Evolutionary conservation across 345 rosid species (phyloP), one percentile per base, ranked within the genome.

Genomic region (Acer yangbiense): DNA sequence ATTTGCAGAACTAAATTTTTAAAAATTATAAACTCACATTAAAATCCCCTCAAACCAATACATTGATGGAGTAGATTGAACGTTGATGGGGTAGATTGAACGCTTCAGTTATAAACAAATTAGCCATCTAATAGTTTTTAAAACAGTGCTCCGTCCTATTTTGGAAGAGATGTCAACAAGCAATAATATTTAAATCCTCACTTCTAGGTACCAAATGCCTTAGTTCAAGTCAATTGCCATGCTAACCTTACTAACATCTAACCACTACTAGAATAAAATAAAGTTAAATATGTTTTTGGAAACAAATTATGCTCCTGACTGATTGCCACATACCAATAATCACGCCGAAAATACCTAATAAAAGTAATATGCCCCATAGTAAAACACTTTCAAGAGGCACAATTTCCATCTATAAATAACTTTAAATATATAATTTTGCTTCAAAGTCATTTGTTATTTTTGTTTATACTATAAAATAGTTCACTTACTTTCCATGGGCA

Each of bases 401-500:
- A 52, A 27, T 20, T 70, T 54, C 32, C 52, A 20, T 64, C 11
- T n/a, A 41, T 21, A 58, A 60, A 58, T 20, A n/a, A 60, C 41
- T 58, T n/a, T 61, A 39, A 60, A 60, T 41, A 73, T 58, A 60
- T n/a, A 29, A 35, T 72, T 55, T 39, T 74, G 43, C 25, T 73
- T 73, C 63, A 12, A 57, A 43, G 55, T 18, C 48, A 64, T 9
- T 18, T 23, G 35, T 64, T 46, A 64, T 14, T 74, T 44, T 48
- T 14, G 70, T 64, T 44, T 9, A 54, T 46, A 63, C n/a, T 44
- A 63, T 50, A 29, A 17, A 62, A 44, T 43, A 29, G 18, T 25
- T 65, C 52, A 86, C 98, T 82, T 80, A 95, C 99, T 90, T 92
- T 82, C 99, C 98, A 18, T 95, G 99, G 27, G 99, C 99, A 76